Evolutionary conservation across 1,284 basidiomycete species (phyloP).

Genomic region (Ceratobasidium theobromae): DNA sequence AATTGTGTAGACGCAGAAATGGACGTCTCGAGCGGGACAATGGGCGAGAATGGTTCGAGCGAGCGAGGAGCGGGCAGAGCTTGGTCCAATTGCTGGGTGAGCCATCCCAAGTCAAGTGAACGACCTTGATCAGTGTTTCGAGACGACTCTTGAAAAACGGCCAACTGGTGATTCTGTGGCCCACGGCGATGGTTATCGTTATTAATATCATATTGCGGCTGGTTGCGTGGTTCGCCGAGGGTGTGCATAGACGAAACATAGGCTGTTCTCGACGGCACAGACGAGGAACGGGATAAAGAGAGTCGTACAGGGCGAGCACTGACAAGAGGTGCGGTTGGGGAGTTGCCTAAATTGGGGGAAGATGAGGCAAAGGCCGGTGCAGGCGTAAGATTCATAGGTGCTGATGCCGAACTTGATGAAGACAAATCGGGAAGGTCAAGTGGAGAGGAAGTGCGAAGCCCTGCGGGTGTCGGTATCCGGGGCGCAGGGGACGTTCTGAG

Average conservation of each 20-base stretch:
- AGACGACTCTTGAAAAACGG: background rate
- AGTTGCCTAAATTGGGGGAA: no score
- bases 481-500: background rate
- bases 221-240: background rate
- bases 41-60: background rate
- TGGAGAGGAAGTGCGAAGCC: slow-evolving; percentile 9
- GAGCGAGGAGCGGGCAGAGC: background rate
- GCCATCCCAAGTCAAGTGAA: slow-evolving; percentile 3
- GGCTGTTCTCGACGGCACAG: background rate
- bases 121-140: background rate
- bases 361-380: no score
- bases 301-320: background rate
- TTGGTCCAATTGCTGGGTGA: slow-evolving; percentile 7
- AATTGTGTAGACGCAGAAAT: background rate
- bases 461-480: slow-evolving; percentile 17
- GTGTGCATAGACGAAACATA: slow-evolving; percentile 21
- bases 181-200: no score
- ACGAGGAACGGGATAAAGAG: background rate
- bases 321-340: no score
- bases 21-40: background rate
- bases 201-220: background rate
- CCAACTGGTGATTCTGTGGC: no score
- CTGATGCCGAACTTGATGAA: background rate
- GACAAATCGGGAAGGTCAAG: background rate
- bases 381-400: background rate